Percentiles rank a stretch among this genome's conserved stretches.
Conservation (phyloP, 805 yeast species). For the Candida xiaguanensis region DNA sequence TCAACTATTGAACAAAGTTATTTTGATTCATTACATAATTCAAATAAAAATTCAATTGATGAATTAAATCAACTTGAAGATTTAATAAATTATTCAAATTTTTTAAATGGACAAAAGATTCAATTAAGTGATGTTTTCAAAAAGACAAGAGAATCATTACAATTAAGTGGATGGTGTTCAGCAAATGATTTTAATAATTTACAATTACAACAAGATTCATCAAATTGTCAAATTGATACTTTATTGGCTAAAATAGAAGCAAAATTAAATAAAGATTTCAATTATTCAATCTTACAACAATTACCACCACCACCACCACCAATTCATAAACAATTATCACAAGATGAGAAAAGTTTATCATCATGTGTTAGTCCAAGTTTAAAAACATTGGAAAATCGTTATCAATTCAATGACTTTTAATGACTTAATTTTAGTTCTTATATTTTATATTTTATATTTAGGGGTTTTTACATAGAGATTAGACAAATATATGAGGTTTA, state of each 20-base stretch:
- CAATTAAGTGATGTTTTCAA: constrained; percentile 32
- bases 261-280: constrained; percentile 27
- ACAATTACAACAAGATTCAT: constrained; percentile 34
- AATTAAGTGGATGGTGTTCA: constrained; percentile 41
- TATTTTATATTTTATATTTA: no score
- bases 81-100: constrained; percentile 26
- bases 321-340: background rate
- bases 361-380: constrained; percentile 23
- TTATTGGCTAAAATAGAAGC: constrained; percentile 35
- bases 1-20: constrained; percentile 32
- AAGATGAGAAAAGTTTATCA: background rate
- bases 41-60: constrained; percentile 15
- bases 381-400: constrained; percentile 30
- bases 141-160: constrained; percentile 27
- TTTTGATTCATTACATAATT: constrained; percentile 22
- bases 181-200: constrained; percentile 37
- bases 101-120: constrained; percentile 30
- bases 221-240: constrained; percentile 35
- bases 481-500: no score
- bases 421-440: no score
- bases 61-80: constrained; percentile 22
- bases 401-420: constrained; percentile 19
- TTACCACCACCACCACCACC: background rate
- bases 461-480: no score
- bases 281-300: constrained; percentile 18